Base-by-base conservation (phyloP, 495 filamentous ascomycete genomes). In the Amniculicola lignicola region DNA sequence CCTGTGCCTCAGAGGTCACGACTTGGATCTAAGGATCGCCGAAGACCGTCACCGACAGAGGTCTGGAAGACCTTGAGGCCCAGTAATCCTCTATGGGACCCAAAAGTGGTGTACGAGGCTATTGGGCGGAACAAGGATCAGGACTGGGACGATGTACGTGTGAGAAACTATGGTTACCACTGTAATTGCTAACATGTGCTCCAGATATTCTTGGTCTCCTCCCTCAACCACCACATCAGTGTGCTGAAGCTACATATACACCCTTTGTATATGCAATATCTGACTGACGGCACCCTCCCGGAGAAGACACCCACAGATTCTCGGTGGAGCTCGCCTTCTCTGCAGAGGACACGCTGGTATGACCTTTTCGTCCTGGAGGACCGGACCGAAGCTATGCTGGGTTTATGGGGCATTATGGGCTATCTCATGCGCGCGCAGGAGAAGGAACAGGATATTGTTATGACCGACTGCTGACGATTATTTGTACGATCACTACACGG, bases 121-220 rank as follows among this genome's bases (percentile, higher is more conserved):
- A 84, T 95, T 64, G 90, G 90, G 3, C 83, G 81, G 70, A 70
- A 70, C 2, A 62, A 61, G 27, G 68, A 66, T 2, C 73, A 69
- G 37, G 67, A 70, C 14, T 80, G 71, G 64, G 82, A 85, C 51
- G 77, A 83, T 68, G 82, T 84, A 74, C 51, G 76, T 64, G 14
- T 16, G 29, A 10, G 28, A 28, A 41, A 5, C 2, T 9, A 27
- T 12, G 37, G 1, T 9, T 25, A 21, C 11, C 21, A 25, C 24
- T 29, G 25, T 36, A 1, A 16, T 25, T 23, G 23, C 33, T 58
- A 4, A 59, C 52, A 27, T 15, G 15, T 21, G 1, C 41, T 5
- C 37, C 76, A 96, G 77, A 79, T 95, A 33, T 96, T 89, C 70
- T 80, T 96, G 63, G 63, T 95, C 42, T 90, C 86, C 40, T 80